phyloP scores from a whole-genome alignment of 164 flowering plant species.

The Vitis rotundifolia region DNA sequence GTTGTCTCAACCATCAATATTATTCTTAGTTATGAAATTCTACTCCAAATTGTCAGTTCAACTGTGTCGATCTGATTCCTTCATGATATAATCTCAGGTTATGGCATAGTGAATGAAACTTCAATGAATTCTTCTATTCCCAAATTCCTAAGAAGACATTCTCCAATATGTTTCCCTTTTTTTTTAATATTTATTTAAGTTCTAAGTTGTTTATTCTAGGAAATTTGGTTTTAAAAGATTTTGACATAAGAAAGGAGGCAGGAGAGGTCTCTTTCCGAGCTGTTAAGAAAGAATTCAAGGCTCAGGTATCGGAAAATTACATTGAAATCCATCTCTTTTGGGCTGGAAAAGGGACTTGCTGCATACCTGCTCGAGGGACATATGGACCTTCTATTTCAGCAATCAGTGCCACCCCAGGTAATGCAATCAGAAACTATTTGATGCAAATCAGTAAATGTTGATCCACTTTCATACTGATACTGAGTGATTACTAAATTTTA shows the following conservation, averaged over 20 bases:
- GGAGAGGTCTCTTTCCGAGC: conserved; percentile 50
- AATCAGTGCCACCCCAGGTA: conserved; percentile 77
- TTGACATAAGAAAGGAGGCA: conserved; percentile 67
- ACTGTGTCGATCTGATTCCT: no score
- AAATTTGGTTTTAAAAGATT: conserved; percentile 45
- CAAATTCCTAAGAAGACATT: no score
- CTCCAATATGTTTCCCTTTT: no score
- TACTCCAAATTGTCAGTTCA: no score
- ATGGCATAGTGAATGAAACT: no score
- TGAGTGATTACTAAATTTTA: conserved; percentile 6
- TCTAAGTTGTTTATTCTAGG: conserved; percentile 34
- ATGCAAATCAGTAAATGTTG: no score
- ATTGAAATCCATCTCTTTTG: conserved; percentile 89
- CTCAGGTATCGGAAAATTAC: conserved; percentile 55
- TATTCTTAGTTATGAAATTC: no score
- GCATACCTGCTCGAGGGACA: conserved; percentile 65
- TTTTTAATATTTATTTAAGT: neutral
- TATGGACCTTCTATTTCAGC: conserved; percentile 92
- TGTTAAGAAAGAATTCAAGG: conserved; percentile 40
- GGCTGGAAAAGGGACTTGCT: conserved; percentile 97
- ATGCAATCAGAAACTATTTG: neutral
- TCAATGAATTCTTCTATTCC: no score
- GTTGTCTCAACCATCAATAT: no score
- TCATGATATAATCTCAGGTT: no score
- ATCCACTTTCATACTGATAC: no score